These are phyloP conservation scores for Bruguiera gymnorhiza DNA, from an alignment of 345 rosid genomes.

Conservation along the genomic window DNA sequence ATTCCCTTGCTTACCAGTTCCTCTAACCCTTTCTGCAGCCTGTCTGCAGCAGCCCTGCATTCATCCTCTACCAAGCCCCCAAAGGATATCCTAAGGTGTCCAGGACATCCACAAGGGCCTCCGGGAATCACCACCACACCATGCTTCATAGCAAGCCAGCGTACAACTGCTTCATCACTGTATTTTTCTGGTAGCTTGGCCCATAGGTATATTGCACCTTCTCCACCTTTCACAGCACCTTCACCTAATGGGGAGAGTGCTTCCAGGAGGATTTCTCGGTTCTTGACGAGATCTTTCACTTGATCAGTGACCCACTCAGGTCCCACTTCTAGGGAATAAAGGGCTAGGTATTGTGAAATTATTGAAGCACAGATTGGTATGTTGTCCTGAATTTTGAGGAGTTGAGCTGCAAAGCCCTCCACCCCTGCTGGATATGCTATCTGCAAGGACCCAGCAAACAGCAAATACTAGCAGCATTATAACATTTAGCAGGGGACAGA, in stretches of 20 bases:
- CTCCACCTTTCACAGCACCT: constrained; percentile 79
- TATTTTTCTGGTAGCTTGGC: constrained; percentile 66
- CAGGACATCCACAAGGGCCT: constrained; percentile 61
- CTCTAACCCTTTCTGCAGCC: constrained; percentile 67
- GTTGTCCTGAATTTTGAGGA: constrained; percentile 87
- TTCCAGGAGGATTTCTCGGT: constrained; percentile 62
- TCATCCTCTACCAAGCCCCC: constrained; percentile 71
- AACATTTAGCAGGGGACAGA: too few relatives aligned
- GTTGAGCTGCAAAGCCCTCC: constrained; percentile 63
- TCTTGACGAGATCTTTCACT: constrained; percentile 73
- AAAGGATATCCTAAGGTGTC: constrained; percentile 71
- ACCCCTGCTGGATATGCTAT: constrained; percentile 85
- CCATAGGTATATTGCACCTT: constrained; percentile 95
- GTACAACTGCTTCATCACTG: constrained; percentile 54
- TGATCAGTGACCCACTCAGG: constrained; percentile 69
- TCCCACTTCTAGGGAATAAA: constrained; percentile 71
- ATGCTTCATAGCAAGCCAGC: constrained; percentile 80
- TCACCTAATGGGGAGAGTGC: constrained; percentile 81
- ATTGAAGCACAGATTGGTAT: constrained; percentile 89
- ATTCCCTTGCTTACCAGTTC: constrained; percentile 59
- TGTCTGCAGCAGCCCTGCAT: constrained; percentile 62
- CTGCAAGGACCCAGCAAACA: constrained; percentile 33
- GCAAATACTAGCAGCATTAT: too few relatives aligned
- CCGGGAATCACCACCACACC: constrained; percentile 87
- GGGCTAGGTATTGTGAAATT: constrained; percentile 77